Conservation (phyloP, 352 stramenopile species). For the Pythium aquatile region DNA sequence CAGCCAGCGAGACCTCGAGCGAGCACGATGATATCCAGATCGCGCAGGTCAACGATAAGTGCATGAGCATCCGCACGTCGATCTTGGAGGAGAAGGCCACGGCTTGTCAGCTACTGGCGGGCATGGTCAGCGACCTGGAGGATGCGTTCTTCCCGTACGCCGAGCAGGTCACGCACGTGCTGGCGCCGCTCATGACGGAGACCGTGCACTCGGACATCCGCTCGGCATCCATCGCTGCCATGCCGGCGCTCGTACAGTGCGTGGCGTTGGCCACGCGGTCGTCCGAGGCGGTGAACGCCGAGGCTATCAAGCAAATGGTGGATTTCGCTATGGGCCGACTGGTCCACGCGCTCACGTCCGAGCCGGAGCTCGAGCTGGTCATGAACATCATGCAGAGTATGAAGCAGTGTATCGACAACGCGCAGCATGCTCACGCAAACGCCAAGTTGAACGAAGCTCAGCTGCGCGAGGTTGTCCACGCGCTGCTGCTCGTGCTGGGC, state of each 20-base stretch:
- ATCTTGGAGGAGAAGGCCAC: constrained; percentile 84
- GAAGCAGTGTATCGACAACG: constrained; percentile 60
- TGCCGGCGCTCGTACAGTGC: constrained; percentile 76
- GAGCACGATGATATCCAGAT: constrained; percentile 81
- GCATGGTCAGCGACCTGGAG: constrained; percentile 76
- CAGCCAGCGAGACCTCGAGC: constrained; percentile 30
- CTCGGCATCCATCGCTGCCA: constrained; percentile 71
- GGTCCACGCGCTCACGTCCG: constrained; percentile 72
- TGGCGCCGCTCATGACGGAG: constrained; percentile 79
- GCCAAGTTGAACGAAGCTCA: constrained; percentile 74
- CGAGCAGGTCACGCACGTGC: constrained; percentile 80
- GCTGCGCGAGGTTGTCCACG: constrained; percentile 66
- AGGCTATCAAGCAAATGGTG: constrained; percentile 81
- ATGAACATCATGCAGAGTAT: constrained; percentile 88
- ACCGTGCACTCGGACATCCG: constrained; percentile 86
- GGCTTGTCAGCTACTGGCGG: constrained; percentile 72
- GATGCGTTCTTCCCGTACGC: constrained; percentile 86
- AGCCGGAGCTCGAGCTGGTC: constrained; percentile 82
- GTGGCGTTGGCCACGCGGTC: constrained; percentile 44
- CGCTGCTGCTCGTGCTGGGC: constrained; percentile 66
- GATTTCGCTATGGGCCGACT: constrained; percentile 80
- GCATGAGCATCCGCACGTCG: constrained; percentile 78
- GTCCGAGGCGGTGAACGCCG: constrained; percentile 14
- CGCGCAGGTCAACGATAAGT: constrained; percentile 82
- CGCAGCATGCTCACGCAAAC: constrained; percentile 37